A percentile compares a stretch with the other conserved stretches of the same genome.
Conservation (phyloP, 2,329 filamentous ascomycete genomes). For the Phyllosticta ampelicida region DNA sequence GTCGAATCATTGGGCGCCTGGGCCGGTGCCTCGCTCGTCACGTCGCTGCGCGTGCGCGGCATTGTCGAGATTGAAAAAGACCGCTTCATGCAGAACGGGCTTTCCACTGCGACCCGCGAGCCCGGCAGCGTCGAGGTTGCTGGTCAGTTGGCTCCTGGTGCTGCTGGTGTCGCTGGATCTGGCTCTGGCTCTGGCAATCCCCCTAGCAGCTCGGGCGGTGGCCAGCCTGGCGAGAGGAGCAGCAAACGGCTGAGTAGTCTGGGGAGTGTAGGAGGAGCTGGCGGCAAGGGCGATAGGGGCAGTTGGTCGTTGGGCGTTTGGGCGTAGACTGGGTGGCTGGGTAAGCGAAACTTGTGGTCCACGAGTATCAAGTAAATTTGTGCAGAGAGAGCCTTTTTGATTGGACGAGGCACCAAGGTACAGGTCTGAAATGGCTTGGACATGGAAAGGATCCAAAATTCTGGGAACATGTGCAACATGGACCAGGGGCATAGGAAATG, state of each 20-base stretch:
- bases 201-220: not conserved
- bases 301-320: conserved; percentile 31
- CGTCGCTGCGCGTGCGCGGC: conserved; percentile 57
- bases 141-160: not conserved
- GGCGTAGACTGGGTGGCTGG: conserved; percentile 18
- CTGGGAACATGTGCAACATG: too few relatives aligned
- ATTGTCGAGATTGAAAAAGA: conserved; percentile 63
- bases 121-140: conserved; percentile 12
- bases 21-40: conserved; percentile 61
- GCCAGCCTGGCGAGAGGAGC: not conserved
- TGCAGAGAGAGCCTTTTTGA: too few relatives aligned
- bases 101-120: conserved; percentile 47
- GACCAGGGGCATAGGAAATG: too few relatives aligned
- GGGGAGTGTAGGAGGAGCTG: conserved; percentile 9
- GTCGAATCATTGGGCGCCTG: conserved; percentile 63
- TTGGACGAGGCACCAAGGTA: too few relatives aligned
- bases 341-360: not conserved
- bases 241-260: conserved; percentile 4
- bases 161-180: not conserved
- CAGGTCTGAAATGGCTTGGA: too few relatives aligned
- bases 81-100: conserved; percentile 57
- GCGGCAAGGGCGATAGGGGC: conserved; percentile 20
- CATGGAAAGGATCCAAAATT: too few relatives aligned
- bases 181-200: not conserved
- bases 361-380: not conserved